A percentile compares a stretch with the other conserved stretches of the same genome.
Evolutionary conservation across 495 filamentous ascomycete species (phyloP).

Genomic region (Evansstolkia leycettana): DNA sequence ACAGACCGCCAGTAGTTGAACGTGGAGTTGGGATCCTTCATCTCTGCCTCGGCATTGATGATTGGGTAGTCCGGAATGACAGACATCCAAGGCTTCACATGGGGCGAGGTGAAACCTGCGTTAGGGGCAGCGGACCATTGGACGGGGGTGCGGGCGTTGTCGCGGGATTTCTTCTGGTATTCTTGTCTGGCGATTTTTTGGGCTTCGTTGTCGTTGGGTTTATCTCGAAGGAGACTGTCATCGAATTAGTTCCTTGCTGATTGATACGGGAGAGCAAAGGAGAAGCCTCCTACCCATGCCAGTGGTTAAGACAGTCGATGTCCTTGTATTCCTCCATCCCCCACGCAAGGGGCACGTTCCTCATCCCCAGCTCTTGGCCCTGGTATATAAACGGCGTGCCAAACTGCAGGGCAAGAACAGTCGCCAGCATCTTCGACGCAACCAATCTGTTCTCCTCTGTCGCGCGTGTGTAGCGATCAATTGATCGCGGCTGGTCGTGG

Average conservation of each 20-base stretch:
- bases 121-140: conserved; percentile 38
- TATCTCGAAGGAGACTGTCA: conserved; percentile 21
- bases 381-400: conserved; percentile 68
- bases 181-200: conserved; percentile 23
- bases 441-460: conserved; percentile 30
- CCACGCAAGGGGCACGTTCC: conserved; percentile 55
- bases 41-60: conserved; percentile 40
- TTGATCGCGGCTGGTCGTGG: conserved; percentile 55
- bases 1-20: conserved; percentile 42
- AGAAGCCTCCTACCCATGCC: conserved; percentile 26
- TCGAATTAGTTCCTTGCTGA: not conserved
- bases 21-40: conserved; percentile 29
- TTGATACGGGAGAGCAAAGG: not conserved
- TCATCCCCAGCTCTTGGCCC: conserved; percentile 68
- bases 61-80: conserved; percentile 38
- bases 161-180: conserved; percentile 40
- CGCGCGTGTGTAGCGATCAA: conserved; percentile 46
- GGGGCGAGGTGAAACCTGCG: conserved; percentile 38
- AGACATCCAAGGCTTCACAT: conserved; percentile 50
- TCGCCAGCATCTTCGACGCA: conserved; percentile 51
- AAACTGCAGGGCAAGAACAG: conserved; percentile 43
- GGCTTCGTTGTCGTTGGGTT: conserved; percentile 19
- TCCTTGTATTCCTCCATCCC: conserved; percentile 58
- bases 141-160: conserved; percentile 45
- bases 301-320: conserved; percentile 56